phyloP scores from a whole-genome alignment of 768 basidiomycete species.

The Boletus huronensis region DNA sequence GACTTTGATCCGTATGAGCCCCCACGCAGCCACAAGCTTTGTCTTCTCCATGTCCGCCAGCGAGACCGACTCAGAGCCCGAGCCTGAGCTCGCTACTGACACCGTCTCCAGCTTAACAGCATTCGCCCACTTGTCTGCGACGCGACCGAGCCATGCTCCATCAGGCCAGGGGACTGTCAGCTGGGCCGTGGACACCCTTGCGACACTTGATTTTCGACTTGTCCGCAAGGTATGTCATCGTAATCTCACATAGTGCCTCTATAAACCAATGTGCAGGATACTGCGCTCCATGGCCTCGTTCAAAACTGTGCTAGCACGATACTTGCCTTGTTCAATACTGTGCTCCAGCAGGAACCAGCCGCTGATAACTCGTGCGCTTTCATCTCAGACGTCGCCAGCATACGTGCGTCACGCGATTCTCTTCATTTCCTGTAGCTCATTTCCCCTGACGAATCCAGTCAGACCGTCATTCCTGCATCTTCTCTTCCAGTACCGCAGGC shows the following conservation, averaged over 20 bases:
- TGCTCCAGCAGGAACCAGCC: conserved; percentile 13
- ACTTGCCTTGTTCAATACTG: conserved; percentile 28
- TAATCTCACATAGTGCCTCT: background rate
- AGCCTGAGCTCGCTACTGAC: conserved; percentile 19
- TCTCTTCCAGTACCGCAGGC: conserved; percentile 51
- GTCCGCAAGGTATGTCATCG: conserved; percentile 25
- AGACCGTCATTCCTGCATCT: conserved; percentile 29
- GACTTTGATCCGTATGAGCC: background rate
- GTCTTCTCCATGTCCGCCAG: conserved; percentile 35
- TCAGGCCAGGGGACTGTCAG: conserved; percentile 12
- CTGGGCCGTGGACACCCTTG: conserved; percentile 24
- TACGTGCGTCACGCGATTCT: conserved; percentile 17
- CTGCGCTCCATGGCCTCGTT: conserved; percentile 32
- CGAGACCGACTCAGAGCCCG: conserved; percentile 62
- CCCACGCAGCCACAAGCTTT: background rate
- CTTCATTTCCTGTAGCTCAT: conserved; percentile 1
- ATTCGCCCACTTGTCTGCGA: conserved; percentile 20
- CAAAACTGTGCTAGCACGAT: conserved; percentile 34
- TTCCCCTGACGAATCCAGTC: conserved; percentile 25
- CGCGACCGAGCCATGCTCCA: background rate
- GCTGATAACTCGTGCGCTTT: conserved; percentile 3
- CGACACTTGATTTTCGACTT: conserved; percentile 28
- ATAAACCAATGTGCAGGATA: conserved; percentile 28
- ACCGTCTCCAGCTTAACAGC: conserved; percentile 14
- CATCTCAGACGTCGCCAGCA: conserved; percentile 11